phyloP scores from a whole-genome alignment of 2,329 filamentous ascomycete species.

The Chaetomium sp. region DNA sequence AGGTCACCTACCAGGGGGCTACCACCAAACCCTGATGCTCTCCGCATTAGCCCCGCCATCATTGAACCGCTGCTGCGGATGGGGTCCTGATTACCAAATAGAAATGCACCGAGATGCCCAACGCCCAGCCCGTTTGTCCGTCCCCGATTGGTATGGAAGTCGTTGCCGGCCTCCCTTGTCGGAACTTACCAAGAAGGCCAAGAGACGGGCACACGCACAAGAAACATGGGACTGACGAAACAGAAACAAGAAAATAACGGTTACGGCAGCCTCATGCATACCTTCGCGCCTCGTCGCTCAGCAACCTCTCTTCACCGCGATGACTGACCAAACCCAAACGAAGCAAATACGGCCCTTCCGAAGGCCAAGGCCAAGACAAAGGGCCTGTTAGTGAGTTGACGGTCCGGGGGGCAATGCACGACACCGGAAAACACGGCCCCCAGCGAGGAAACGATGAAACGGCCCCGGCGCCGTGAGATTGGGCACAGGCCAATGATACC shows the following conservation, averaged over 20 bases:
- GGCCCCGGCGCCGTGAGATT: background rate
- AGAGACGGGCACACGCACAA: no score
- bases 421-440: constrained; percentile 4
- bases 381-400: background rate
- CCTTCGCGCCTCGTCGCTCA: no score
- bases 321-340: no score
- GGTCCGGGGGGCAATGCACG: background rate
- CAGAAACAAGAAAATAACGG: no score
- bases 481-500: background rate
- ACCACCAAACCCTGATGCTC: background rate
- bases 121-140: constrained; percentile 29
- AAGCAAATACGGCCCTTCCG: no score
- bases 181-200: no score
- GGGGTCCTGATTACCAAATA: constrained; percentile 42
- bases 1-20: constrained; percentile 1
- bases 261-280: no score
- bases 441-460: constrained; percentile 2
- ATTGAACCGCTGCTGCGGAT: constrained; percentile 19
- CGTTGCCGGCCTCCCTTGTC: no score
- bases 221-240: no score
- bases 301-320: no score
- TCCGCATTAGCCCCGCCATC: constrained; percentile 16
- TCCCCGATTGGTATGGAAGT: constrained; percentile 5
- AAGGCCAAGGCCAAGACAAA: background rate
- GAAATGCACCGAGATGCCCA: constrained; percentile 29